Evolutionary conservation across 2,329 filamentous ascomycete species (phyloP).

Genomic region (Fusarium sp.): DNA sequence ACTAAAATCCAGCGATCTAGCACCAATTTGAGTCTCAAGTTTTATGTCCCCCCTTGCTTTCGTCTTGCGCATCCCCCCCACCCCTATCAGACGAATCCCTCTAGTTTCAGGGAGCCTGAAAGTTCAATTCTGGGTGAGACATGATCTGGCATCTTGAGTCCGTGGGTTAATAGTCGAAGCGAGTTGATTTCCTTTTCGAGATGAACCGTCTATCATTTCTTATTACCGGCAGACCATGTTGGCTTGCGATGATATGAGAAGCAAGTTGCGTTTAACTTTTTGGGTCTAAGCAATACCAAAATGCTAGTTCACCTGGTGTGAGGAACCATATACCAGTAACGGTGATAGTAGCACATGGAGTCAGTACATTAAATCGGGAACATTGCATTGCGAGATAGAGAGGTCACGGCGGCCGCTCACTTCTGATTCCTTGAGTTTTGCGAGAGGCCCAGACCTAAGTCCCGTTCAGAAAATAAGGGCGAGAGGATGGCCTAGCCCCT

Average conservation of each 20-base stretch:
- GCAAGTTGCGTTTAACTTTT: neutral
- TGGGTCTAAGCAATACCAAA: neutral
- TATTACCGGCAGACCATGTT: neutral
- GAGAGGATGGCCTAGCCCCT: conserved; percentile 14
- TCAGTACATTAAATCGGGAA: conserved; percentile 2
- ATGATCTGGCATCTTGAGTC: neutral
- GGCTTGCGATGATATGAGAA: neutral
- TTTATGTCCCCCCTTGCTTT: neutral
- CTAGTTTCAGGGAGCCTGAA: neutral
- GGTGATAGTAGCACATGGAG: conserved; percentile 3
- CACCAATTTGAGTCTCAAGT: neutral
- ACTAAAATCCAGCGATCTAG: neutral
- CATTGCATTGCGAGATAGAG: neutral
- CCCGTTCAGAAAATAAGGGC: neutral
- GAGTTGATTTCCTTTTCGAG: neutral
- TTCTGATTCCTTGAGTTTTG: conserved; percentile 3
- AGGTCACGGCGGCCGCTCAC: neutral
- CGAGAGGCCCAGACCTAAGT: conserved; percentile 20
- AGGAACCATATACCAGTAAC: neutral
- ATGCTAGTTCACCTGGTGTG: neutral
- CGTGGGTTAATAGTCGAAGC: neutral
- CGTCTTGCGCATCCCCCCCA: conserved; percentile 26
- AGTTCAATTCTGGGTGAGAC: neutral
- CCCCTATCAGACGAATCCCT: conserved; percentile 24
- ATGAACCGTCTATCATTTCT: neutral